phyloP scores from a whole-genome alignment of 305 asterid species.

The Fraxinus sp. region DNA sequence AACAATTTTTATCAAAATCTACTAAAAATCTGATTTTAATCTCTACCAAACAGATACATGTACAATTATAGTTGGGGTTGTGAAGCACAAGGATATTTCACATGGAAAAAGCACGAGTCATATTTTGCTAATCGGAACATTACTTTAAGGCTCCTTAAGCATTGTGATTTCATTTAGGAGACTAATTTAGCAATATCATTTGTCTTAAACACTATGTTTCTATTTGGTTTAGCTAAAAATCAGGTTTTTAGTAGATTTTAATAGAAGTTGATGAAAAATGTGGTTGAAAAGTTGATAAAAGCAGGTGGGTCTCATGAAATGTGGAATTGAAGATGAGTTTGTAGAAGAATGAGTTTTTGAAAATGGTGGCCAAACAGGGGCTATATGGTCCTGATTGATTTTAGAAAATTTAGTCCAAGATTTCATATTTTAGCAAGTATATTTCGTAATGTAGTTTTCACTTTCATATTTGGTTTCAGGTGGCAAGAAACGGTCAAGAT shows the following conservation, averaged over 20 bases:
- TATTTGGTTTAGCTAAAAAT: background rate
- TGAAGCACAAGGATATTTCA: background rate
- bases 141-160: slow-evolving; percentile 13
- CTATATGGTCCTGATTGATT: background rate
- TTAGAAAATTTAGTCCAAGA: background rate
- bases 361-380: background rate
- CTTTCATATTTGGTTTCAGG: slow-evolving; percentile 45
- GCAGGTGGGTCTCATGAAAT: background rate
- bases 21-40: no score
- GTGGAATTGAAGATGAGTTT: background rate
- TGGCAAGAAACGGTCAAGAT: slow-evolving; percentile 80
- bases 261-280: background rate
- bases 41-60: background rate
- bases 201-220: background rate
- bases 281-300: background rate
- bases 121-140: slow-evolving; percentile 3
- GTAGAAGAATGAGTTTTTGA: background rate
- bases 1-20: no score
- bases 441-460: background rate
- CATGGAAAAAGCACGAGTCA: background rate
- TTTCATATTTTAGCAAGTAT: background rate
- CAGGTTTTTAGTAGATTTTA: background rate
- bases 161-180: background rate
- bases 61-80: slow-evolving; percentile 1
- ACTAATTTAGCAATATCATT: background rate